A percentile compares a stretch with the other conserved stretches of the same genome.
Evolutionary conservation across 768 basidiomycete genomes (phyloP).

Genomic region (Rhodotorula toruloides): DNA sequence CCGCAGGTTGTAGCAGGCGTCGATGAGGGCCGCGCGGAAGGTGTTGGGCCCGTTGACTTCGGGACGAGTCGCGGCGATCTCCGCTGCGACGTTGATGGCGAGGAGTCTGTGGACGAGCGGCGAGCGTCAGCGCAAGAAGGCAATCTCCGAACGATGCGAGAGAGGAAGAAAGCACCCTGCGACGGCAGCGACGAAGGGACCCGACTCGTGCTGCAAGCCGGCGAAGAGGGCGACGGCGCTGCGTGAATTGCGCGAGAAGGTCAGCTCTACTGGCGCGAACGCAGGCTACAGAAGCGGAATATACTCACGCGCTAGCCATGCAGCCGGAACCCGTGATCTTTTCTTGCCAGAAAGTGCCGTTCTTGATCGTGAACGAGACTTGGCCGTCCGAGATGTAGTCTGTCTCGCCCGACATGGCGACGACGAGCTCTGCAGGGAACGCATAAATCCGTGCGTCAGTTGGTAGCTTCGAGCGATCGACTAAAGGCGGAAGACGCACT

Average conservation of each 20-base stretch:
- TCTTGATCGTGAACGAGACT: conserved; percentile 62
- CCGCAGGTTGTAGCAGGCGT: conserved; percentile 53
- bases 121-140: not conserved
- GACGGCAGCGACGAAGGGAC: conserved; percentile 60
- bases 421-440: conserved; percentile 60
- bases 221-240: conserved; percentile 68
- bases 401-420: conserved; percentile 69
- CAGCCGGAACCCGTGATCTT: conserved; percentile 88
- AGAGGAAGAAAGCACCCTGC: conserved; percentile 58
- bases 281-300: too few relatives aligned
- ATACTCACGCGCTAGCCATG: conserved; percentile 49
- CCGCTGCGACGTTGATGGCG: conserved; percentile 60
- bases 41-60: conserved; percentile 61
- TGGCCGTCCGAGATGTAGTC: conserved; percentile 83
- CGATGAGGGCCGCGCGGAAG: conserved; percentile 62
- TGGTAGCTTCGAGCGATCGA: too few relatives aligned
- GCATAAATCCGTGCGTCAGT: not conserved
- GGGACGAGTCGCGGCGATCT: conserved; percentile 54
- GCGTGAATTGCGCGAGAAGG: conserved; percentile 46
- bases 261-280: too few relatives aligned
- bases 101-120: conserved; percentile 42
- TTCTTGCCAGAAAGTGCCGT: conserved; percentile 68
- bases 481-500: conserved; percentile 51
- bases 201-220: conserved; percentile 44
- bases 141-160: not conserved